Evolutionary conservation across 1,284 basidiomycete genomes (phyloP).

Genomic region (Marasmius oreades): DNA sequence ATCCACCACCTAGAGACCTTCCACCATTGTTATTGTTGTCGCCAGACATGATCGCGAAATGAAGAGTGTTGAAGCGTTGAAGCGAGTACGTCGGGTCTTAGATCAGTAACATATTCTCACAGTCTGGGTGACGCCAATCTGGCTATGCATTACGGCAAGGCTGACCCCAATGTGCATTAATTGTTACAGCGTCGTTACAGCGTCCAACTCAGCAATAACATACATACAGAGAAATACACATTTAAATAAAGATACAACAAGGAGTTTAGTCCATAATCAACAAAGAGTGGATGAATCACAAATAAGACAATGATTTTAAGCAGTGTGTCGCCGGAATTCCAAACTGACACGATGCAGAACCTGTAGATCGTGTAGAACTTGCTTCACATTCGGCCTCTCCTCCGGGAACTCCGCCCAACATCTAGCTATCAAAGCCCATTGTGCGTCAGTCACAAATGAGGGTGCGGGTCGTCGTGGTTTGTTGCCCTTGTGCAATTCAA

Average conservation of each 20-base stretch:
- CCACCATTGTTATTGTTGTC: constrained; percentile 31
- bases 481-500: constrained; percentile 35
- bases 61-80: neutral
- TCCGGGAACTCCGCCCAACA: constrained; percentile 34
- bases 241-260: too few relatives aligned
- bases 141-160: too few relatives aligned
- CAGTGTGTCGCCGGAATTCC: constrained; percentile 21
- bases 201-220: neutral
- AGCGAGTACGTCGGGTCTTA: too few relatives aligned
- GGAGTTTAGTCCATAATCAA: too few relatives aligned
- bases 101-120: neutral
- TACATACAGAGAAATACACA: neutral
- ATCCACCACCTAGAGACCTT: constrained; percentile 43
- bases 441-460: constrained; percentile 34
- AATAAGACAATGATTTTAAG: neutral
- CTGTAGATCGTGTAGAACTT: constrained; percentile 20
- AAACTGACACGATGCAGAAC: constrained; percentile 19
- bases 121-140: too few relatives aligned
- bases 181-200: too few relatives aligned
- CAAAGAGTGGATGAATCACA: too few relatives aligned
- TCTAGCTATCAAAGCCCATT: constrained; percentile 35
- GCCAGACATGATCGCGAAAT: constrained; percentile 33
- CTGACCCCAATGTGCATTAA: too few relatives aligned
- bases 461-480: constrained; percentile 36
- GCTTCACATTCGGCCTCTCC: constrained; percentile 24